phyloP scores from a whole-genome alignment of 257 asterid species.

The Solanum neorickii region DNA sequence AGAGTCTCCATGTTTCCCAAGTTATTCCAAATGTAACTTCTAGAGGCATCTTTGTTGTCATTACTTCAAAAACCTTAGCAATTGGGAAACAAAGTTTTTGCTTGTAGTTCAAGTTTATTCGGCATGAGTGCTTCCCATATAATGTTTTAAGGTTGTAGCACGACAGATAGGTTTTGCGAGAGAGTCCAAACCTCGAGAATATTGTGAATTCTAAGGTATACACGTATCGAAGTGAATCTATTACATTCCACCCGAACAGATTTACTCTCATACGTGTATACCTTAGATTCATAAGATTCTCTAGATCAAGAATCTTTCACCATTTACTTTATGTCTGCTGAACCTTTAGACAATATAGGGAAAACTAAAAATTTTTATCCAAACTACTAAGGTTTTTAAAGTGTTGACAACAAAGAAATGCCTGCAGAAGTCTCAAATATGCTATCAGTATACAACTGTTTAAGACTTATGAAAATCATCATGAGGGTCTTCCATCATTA shows the following conservation, averaged over 20 bases:
- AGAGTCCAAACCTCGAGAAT: not conserved
- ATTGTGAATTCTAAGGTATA: not conserved
- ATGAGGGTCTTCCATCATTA: too few relatives aligned
- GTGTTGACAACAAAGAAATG: not conserved
- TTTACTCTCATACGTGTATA: too few relatives aligned
- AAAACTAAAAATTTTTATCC: not conserved
- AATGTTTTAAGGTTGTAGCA: not conserved
- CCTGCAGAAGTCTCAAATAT: not conserved
- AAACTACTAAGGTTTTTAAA: too few relatives aligned
- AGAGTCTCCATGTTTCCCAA: conserved; percentile 80
- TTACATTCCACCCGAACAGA: not conserved
- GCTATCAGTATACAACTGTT: too few relatives aligned
- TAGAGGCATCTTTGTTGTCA: conserved; percentile 72
- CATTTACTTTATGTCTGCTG: not conserved
- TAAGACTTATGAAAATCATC: too few relatives aligned
- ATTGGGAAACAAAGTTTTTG: not conserved
- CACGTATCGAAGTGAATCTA: too few relatives aligned
- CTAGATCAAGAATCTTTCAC: not conserved
- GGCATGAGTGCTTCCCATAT: not conserved
- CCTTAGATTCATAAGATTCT: not conserved
- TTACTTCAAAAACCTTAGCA: conserved; percentile 45
- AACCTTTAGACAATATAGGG: too few relatives aligned
- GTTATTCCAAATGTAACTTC: conserved; percentile 56
- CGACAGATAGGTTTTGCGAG: not conserved
- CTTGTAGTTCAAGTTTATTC: not conserved